Evolutionary conservation across 2,329 filamentous ascomycete species (phyloP).

Genomic region (Zelopaecilomyces penicillatus): DNA sequence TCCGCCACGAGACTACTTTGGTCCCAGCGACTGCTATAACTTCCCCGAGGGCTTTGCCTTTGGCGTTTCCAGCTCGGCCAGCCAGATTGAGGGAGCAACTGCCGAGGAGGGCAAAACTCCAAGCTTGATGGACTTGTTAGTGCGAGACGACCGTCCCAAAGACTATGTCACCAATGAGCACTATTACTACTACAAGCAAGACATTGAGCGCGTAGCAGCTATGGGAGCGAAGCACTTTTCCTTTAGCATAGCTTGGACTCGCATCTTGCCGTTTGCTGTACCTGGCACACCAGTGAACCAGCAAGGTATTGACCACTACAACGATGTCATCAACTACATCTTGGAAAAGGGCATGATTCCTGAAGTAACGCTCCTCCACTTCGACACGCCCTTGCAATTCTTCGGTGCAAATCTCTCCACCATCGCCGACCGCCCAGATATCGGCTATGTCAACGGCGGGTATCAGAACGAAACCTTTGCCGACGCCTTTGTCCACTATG

Average conservation of each 20-base stretch:
- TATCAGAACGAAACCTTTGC: constrained; percentile 39
- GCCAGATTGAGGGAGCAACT: constrained; percentile 38
- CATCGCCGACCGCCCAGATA: constrained; percentile 14
- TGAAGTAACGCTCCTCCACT: constrained; percentile 39
- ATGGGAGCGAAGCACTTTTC: constrained; percentile 44
- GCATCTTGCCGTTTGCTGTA: constrained; percentile 43
- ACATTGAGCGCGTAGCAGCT: constrained; percentile 43
- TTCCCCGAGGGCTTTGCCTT: constrained; percentile 41
- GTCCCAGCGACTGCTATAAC: constrained; percentile 37
- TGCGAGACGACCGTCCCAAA: constrained; percentile 17
- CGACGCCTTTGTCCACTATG: constrained; percentile 45
- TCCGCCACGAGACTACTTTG: constrained; percentile 44
- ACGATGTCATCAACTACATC: constrained; percentile 43
- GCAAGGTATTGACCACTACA: constrained; percentile 43
- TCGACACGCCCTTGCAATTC: constrained; percentile 38
- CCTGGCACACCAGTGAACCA: constrained; percentile 43
- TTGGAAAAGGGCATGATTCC: constrained; percentile 42
- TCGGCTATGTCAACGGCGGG: constrained; percentile 33
- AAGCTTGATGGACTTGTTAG: constrained; percentile 33
- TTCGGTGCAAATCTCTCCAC: constrained; percentile 24
- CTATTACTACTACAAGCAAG: constrained; percentile 49
- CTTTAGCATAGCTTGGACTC: constrained; percentile 44
- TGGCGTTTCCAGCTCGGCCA: constrained; percentile 40
- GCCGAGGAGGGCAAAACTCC: constrained; percentile 35
- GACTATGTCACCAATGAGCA: constrained; percentile 37